Evolutionary conservation across 2,329 filamentous ascomycete genomes (phyloP).

Genomic region (Nemania sp.): DNA sequence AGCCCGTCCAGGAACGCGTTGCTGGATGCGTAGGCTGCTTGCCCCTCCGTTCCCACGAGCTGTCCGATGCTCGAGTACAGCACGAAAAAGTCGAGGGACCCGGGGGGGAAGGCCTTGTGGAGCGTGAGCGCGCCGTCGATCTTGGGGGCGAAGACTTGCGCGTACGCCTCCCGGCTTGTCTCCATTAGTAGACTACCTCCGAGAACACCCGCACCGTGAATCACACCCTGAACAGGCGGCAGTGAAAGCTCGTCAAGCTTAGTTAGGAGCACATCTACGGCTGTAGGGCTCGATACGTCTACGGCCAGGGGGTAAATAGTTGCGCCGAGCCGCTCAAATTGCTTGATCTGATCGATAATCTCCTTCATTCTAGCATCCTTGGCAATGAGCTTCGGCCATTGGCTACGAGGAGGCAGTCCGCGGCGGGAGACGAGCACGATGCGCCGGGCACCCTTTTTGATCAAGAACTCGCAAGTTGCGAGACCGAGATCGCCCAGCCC

Average conservation of each 20-base stretch:
- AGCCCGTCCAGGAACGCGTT: conserved; percentile 53
- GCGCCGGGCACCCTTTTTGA: conserved; percentile 3
- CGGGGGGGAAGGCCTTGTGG: conserved; percentile 48
- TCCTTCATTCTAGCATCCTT: conserved; percentile 32
- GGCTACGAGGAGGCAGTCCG: conserved; percentile 5
- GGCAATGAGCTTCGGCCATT: conserved; percentile 29
- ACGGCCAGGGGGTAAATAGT: conserved; percentile 51
- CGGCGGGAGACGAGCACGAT: conserved; percentile 14
- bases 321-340: conserved; percentile 51
- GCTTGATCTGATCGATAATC: conserved; percentile 44
- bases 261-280: conserved; percentile 39
- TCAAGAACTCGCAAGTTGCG: background rate
- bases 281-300: conserved; percentile 50
- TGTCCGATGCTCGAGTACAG: conserved; percentile 51
- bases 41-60: conserved; percentile 49
- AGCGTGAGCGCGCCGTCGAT: conserved; percentile 49
- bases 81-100: conserved; percentile 49
- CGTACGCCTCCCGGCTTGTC: conserved; percentile 48
- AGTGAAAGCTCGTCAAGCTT: conserved; percentile 52
- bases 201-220: conserved; percentile 56
- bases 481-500: conserved; percentile 13
- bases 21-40: conserved; percentile 47
- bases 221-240: conserved; percentile 55
- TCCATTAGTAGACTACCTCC: conserved; percentile 54
- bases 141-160: conserved; percentile 53